A percentile compares a stretch with the other conserved stretches of the same genome.
phyloP scores from a whole-genome alignment of 371 early-diverging fungal genomes.

The Mucor plumbeus region DNA sequence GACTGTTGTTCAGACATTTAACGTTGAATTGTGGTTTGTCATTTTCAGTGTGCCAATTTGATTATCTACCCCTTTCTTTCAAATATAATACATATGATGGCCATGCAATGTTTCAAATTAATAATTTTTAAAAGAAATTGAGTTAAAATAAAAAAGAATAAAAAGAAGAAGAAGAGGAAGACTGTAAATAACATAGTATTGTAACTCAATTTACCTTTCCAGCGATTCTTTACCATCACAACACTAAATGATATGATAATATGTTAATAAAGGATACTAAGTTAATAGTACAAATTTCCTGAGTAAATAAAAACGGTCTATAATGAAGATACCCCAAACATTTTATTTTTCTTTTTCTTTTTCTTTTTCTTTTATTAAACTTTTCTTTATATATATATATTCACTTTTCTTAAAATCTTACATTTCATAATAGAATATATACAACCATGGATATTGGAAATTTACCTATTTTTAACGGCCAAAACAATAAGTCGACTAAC shows the following conservation, averaged over 20 bases:
- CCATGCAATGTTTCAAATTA: not conserved
- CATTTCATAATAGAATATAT: not conserved
- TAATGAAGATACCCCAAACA: not conserved
- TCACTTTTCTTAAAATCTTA: not conserved
- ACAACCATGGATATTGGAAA: slow-evolving; percentile 29
- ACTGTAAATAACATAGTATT: not conserved
- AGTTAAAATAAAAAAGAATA: not conserved
- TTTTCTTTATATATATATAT: not conserved
- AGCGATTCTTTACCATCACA: not conserved
- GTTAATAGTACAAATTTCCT: not conserved
- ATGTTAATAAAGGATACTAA: not conserved
- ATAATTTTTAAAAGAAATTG: not conserved
- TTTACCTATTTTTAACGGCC: slow-evolving; percentile 15
- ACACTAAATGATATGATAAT: not conserved
- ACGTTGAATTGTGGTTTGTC: too few relatives aligned
- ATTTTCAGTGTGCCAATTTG: too few relatives aligned
- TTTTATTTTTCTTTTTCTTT: not conserved
- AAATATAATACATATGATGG: too few relatives aligned
- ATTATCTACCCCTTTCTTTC: too few relatives aligned
- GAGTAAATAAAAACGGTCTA: not conserved
- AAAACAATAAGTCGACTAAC: not conserved
- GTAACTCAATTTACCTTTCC: slow-evolving; percentile 1
- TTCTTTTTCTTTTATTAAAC: not conserved
- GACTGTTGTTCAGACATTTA: too few relatives aligned
- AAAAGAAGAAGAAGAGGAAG: not conserved